phyloP scores from a whole-genome alignment of 129 eudicot species.

The Apium graveolens region DNA sequence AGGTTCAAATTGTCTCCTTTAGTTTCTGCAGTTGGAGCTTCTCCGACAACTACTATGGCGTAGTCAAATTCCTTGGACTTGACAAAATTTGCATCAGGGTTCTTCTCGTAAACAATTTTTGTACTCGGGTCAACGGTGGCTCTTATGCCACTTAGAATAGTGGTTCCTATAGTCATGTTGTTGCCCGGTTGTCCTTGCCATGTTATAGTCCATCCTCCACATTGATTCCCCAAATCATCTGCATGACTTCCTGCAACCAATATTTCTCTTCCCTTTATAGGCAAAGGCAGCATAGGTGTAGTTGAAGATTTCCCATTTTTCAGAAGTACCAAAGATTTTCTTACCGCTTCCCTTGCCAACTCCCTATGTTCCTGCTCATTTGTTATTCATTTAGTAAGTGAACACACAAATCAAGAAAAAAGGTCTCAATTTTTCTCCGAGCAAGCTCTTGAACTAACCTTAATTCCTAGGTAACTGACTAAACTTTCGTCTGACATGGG shows the following conservation, averaged over 20 bases:
- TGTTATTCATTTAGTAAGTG: background rate
- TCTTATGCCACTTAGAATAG: constrained; percentile 7
- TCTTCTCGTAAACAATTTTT: background rate
- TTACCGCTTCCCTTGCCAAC: constrained; percentile 16
- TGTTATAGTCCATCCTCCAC: constrained; percentile 16
- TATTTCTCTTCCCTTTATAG: background rate
- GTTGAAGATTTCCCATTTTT: background rate
- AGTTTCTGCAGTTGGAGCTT: constrained; percentile 48
- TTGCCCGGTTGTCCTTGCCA: constrained; percentile 8
- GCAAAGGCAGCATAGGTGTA: constrained; percentile 13
- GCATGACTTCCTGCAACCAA: constrained; percentile 17
- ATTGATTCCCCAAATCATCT: constrained; percentile 8
- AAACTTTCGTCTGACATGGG: constrained; percentile 69
- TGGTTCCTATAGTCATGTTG: constrained; percentile 14
- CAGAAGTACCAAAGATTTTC: constrained; percentile 15
- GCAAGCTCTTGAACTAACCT: constrained; percentile 26
- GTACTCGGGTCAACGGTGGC: constrained; percentile 2
- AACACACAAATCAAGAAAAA: background rate
- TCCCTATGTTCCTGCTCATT: constrained; percentile 11
- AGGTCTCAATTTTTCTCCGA: background rate
- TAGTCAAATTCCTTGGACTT: constrained; percentile 8
- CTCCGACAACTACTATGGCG: constrained; percentile 44
- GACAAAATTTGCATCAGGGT: background rate
- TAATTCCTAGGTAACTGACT: constrained; percentile 50
- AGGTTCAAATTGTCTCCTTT: constrained; percentile 14